These are phyloP conservation scores for Ceratocystiopsis brevicomis DNA, from an alignment of 2,329 filamentous ascomycete species.

Conservation along the genomic window DNA sequence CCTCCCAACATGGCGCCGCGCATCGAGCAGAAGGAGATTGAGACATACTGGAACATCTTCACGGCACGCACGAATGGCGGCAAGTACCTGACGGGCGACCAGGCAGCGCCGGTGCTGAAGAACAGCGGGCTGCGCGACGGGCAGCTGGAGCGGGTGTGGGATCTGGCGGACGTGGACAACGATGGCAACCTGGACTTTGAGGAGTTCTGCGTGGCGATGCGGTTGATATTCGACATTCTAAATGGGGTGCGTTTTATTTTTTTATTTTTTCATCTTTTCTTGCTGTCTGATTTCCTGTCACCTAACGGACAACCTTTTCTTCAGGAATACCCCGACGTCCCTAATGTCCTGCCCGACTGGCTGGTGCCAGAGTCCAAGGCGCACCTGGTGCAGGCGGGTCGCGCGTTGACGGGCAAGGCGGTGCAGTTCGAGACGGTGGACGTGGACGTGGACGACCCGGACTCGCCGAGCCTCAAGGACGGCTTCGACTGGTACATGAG, in stretches of 20 bases:
- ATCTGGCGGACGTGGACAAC: slow-evolving; percentile 89
- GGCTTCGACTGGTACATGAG: slow-evolving; percentile 99
- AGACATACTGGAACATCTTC: slow-evolving; percentile 50
- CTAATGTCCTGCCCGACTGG: slow-evolving; percentile 74
- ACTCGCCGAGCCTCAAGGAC: slow-evolving; percentile 71
- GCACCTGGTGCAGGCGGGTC: slow-evolving; percentile 67
- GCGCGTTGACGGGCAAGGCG: slow-evolving; percentile 61
- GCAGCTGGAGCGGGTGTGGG: slow-evolving; percentile 95
- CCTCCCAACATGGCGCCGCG: slow-evolving; percentile 32
- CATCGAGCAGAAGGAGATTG: slow-evolving; percentile 43
- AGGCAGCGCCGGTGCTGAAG: slow-evolving; percentile 42
- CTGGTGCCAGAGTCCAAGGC: slow-evolving; percentile 89
- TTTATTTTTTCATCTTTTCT: too few relatives aligned
- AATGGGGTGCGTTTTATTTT: slow-evolving; percentile 51
- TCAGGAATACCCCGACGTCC: slow-evolving; percentile 82
- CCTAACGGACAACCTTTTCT: too few relatives aligned
- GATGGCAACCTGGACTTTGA: slow-evolving; percentile 97
- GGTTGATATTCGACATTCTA: slow-evolving; percentile 89
- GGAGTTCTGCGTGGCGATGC: slow-evolving; percentile 98
- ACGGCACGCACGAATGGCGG: slow-evolving; percentile 38
- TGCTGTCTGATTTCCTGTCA: too few relatives aligned
- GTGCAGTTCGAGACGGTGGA: slow-evolving; percentile 72
- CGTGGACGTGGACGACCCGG: slow-evolving; percentile 44
- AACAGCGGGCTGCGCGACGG: slow-evolving; percentile 43
- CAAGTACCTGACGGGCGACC: slow-evolving; percentile 40